These are phyloP conservation scores for Aspergillus luchuensis DNA, from an alignment of 2,329 filamentous ascomycete genomes.

Conservation along the genomic window DNA sequence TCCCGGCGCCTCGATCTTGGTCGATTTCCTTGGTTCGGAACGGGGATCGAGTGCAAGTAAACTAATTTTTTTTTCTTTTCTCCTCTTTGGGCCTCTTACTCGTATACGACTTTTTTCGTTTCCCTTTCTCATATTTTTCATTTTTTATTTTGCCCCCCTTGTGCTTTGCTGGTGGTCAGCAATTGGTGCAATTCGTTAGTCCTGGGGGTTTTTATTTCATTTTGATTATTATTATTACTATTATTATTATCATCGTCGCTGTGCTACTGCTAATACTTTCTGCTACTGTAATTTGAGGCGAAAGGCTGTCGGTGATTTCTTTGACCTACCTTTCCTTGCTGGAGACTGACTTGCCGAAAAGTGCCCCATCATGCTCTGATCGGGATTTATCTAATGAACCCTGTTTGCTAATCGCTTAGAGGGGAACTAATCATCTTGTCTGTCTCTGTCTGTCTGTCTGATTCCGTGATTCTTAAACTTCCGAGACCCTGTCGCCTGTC, in stretches of 20 bases:
- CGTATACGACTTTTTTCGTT: not conserved
- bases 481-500: not conserved
- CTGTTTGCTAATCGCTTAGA: not conserved
- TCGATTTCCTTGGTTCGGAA: constrained; percentile 7
- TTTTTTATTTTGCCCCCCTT: not conserved
- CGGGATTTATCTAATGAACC: not conserved
- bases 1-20: not conserved
- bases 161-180: not conserved
- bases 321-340: not conserved
- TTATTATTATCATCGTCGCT: not conserved
- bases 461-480: not conserved
- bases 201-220: not conserved
- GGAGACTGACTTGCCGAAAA: not conserved
- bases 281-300: not conserved
- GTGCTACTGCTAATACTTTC: too few relatives aligned
- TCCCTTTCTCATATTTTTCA: too few relatives aligned
- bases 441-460: not conserved
- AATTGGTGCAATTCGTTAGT: not conserved
- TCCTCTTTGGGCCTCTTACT: not conserved
- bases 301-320: not conserved
- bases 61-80: not conserved
- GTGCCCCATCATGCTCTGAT: not conserved
- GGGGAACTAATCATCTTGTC: not conserved
- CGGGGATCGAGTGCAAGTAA: not conserved
- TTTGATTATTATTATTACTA: not conserved